A percentile compares a stretch with the other conserved stretches of the same genome.
Conservation (phyloP, 2,329 filamentous ascomycete genomes). For the Ustulina deusta region DNA sequence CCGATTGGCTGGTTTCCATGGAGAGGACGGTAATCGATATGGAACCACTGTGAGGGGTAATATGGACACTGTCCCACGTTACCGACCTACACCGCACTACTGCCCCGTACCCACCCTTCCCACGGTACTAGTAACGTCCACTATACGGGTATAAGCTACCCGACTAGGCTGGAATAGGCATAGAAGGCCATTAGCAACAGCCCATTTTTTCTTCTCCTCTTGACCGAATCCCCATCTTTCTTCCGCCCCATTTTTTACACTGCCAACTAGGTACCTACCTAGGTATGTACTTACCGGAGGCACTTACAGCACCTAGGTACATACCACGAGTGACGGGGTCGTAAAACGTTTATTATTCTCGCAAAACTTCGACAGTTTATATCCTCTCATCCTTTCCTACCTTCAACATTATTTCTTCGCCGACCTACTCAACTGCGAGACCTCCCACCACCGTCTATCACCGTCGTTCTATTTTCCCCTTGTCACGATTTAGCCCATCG, state of each 20-base stretch:
- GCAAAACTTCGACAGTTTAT: conserved; percentile 1
- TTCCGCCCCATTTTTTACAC: neutral
- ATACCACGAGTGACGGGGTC: no score
- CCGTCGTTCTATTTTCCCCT: neutral
- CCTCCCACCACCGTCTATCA: neutral
- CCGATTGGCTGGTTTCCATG: no score
- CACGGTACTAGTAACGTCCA: no score
- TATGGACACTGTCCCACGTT: no score
- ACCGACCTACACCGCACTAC: no score
- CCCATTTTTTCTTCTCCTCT: neutral
- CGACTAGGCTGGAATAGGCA: no score
- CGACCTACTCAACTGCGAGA: neutral
- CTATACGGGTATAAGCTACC: no score
- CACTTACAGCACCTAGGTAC: neutral
- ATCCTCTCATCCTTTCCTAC: neutral
- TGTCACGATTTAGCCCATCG: neutral
- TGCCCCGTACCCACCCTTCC: no score
- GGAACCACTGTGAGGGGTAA: no score
- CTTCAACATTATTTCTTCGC: neutral
- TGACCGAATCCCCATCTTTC: conserved; percentile 8
- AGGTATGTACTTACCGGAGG: neutral
- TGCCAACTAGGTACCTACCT: neutral
- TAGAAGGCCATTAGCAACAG: no score
- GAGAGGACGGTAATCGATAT: no score
- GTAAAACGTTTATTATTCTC: neutral